Percentiles rank a stretch among this genome's conserved stretches.
Evolutionary conservation across 139 green algal species (phyloP).

Genomic region (Chlorella sp.): DNA sequence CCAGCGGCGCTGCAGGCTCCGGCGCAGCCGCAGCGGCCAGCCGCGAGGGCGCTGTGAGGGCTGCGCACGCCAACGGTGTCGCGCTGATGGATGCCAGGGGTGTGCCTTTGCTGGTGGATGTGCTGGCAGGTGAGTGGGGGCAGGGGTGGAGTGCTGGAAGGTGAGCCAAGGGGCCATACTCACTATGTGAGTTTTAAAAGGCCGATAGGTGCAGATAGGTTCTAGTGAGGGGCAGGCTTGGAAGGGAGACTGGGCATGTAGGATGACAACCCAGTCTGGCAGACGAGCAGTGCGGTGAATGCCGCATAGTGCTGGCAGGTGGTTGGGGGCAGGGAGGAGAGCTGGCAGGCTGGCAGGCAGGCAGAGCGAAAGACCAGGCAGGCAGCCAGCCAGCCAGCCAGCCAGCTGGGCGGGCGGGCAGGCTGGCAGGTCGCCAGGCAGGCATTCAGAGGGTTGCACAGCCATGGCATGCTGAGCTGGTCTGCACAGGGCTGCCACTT

Average conservation of each 20-base stretch:
- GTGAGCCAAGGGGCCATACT: not conserved
- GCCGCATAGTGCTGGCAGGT: too few species aligned
- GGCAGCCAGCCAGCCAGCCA: too few species aligned
- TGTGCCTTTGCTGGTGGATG: conserved; percentile 82
- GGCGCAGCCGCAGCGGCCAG: not conserved
- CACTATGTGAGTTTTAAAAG: too few species aligned
- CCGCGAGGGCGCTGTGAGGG: conserved; percentile 14
- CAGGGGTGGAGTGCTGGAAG: too few species aligned
- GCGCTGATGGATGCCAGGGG: conserved; percentile 75
- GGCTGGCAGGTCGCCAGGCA: not conserved
- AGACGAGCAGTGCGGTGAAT: not conserved
- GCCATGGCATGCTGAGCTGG: too few species aligned
- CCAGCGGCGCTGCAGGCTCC: not conserved
- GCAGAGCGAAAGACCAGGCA: too few species aligned
- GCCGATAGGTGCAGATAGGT: not conserved
- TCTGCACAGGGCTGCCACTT: not conserved
- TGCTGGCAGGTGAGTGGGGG: conserved; percentile 62
- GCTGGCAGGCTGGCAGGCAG: too few species aligned
- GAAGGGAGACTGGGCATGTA: not conserved
- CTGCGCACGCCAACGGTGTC: conserved; percentile 66
- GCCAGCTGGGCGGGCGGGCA: too few species aligned
- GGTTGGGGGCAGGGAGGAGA: too few species aligned
- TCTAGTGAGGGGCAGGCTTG: not conserved
- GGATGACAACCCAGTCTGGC: not conserved
- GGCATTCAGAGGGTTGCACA: not conserved